Base-by-base conservation (phyloP, 2,329 filamentous ascomycete species). In the Basipetospora chlamydospora region DNA sequence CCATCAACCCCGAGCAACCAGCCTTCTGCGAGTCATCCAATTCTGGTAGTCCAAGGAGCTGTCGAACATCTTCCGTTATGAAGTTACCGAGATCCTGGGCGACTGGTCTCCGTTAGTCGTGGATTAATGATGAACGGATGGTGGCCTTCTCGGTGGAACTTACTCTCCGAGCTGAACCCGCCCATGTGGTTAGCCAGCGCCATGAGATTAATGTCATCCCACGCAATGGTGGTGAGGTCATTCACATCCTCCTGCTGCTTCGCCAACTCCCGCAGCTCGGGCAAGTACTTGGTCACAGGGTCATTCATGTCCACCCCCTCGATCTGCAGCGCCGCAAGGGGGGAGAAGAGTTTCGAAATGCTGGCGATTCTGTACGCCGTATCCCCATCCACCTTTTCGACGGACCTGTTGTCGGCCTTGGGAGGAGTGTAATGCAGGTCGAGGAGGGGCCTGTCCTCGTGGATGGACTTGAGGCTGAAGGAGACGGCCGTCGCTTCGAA, bases 251-350 rank as follows among this genome's bases (percentile, higher is more conserved):
- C 50, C 6, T 47, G 35, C 2, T 47, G 37, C 5, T 35, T 43
- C 3, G 45, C 43, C 15, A 45, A 38, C 5, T 48, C 42, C 26
- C 39, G 47, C 28, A 58, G 44, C 33, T 59, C 53, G 0, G 65
- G 61, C 5, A 68, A 47, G 36, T 64, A 63, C 25, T 63, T 56
- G 1, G 62, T 55, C 5, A 71, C 51, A 1, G 60, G 60, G 31
- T 58, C 59, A 2, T 65, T 54, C 49, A 57, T 34, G 11, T 54
- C 46, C 10, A 60, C 47, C 3, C 49, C 44, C 1, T 41, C 41
- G 11, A 44, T 47, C 35, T 52, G 46, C 3, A 59, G 44, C 1
- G 49, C 44, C 1, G 53, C 49, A 9, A 64, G 44, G 1, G 46
- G 48, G 0, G 55, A 48, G 5, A 58, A 42, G 3, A 59, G 35